Base-by-base conservation (phyloP, 2,329 filamentous ascomycete species). In the Lecanosticta acicola region DNA sequence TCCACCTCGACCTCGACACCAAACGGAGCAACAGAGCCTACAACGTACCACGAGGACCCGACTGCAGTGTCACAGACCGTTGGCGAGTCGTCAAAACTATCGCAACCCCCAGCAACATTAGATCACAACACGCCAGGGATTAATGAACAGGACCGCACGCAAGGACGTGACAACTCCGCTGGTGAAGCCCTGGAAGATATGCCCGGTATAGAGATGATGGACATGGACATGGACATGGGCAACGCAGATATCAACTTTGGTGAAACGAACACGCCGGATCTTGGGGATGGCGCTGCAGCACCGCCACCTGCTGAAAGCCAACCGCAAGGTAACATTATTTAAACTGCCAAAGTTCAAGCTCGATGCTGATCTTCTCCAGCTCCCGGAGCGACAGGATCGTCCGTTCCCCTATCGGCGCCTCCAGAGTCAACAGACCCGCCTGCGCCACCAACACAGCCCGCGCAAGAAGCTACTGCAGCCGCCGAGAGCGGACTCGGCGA, bases 1-100 rank as follows among this genome's bases (percentile, higher is more conserved):
- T 48, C 46, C 13, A 46, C 38, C 26, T 39, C 35, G 21, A 41
- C 47, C 14, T 20, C 33, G 80, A 84, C 53, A 68, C 85, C 35
- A 82, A 49, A 51, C 8, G 47, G 41, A 9, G 10, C 32, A 3
- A 33, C 21, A 32, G 43, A 47, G 13, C 11, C 34, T 13, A 42
- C 41, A 2, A 50, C 45, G 14, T 51, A 45, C 39, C 48, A 51
- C 11, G 48, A 43, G 13, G 48, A 48, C 19, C 48, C 48, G 8
- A 45, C 39, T 20, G 35, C 38, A 7, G 36, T 29, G 14, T 34
- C 41, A 16, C 45, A 44, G 13, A 44, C 45, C 14, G 37, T 38
- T 19, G 44, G 36, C 21, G 43, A 41, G 3, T 46, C 43, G 18
- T 33, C 39, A 10, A n/a, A 43, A 18, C 16, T 34, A 33, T 24